Percentiles rank a stretch among this genome's conserved stretches.
Evolutionary conservation across 768 basidiomycete species (phyloP).

Genomic region (Gautieria morchelliformis): DNA sequence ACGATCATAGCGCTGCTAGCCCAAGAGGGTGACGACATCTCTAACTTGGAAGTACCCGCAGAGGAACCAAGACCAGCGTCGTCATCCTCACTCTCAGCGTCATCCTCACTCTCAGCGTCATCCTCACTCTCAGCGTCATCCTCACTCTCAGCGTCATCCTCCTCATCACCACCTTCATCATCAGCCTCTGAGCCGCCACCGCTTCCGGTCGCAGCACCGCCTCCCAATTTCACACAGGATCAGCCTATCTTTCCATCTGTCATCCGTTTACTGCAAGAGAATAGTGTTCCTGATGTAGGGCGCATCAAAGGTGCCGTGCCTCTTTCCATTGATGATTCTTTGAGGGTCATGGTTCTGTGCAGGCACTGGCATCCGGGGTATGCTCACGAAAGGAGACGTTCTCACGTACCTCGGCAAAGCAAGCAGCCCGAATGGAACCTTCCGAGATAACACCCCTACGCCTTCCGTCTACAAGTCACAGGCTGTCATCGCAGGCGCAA

Average conservation of each 20-base stretch:
- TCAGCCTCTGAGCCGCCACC: not conserved
- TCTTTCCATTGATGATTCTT: not conserved
- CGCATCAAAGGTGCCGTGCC: constrained; percentile 52
- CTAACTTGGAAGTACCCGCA: constrained; percentile 19
- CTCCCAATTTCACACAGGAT: constrained; percentile 33
- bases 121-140: constrained; percentile 41
- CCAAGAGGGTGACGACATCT: constrained; percentile 92
- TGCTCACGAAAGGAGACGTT: constrained; percentile 95
- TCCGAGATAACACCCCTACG: constrained; percentile 32
- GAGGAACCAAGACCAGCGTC: constrained; percentile 23
- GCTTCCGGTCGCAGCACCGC: not conserved
- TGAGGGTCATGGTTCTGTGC: no score
- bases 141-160: constrained; percentile 41
- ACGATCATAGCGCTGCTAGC: constrained; percentile 83
- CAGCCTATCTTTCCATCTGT: constrained; percentile 88
- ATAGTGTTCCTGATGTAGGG: constrained; percentile 48
- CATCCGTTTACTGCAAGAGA: constrained; percentile 61
- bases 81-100: constrained; percentile 41
- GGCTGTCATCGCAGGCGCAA: constrained; percentile 23
- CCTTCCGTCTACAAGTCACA: constrained; percentile 12
- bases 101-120: constrained; percentile 39
- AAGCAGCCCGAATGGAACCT: constrained; percentile 66
- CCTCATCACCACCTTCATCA: constrained; percentile 36
- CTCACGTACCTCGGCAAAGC: constrained; percentile 80
- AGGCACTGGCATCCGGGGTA: constrained; percentile 75